A percentile compares a stretch with the other conserved stretches of the same genome.
These are phyloP conservation scores for Suhomyces guaymorum DNA, from an alignment of 1,139 yeast genomes.

Conservation along the genomic window DNA sequence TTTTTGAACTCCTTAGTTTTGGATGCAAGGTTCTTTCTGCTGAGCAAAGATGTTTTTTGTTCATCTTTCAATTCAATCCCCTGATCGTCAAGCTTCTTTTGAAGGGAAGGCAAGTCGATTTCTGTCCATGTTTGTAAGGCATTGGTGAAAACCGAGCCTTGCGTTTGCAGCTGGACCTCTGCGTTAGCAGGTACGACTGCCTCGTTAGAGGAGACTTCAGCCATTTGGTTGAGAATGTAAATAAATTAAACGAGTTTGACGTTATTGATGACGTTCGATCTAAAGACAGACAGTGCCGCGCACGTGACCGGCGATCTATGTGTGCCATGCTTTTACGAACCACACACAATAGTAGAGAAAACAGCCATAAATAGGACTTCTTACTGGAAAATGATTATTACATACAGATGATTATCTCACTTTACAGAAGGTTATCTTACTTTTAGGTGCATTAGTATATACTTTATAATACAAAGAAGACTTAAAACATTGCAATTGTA, in stretches of 20 bases:
- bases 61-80: constrained; percentile 71
- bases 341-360: neutral
- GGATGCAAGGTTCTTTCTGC: constrained; percentile 74
- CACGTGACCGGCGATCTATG: constrained; percentile 1
- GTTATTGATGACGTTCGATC: constrained; percentile 2
- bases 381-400: too few relatives aligned
- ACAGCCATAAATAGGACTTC: too few relatives aligned
- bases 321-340: neutral
- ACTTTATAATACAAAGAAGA: constrained; percentile 14
- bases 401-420: too few relatives aligned
- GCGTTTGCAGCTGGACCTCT: constrained; percentile 6
- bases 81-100: constrained; percentile 69
- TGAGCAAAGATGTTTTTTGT: constrained; percentile 64
- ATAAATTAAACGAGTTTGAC: neutral
- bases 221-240: neutral
- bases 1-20: constrained; percentile 83
- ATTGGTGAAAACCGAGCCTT: constrained; percentile 26
- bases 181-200: constrained; percentile 1
- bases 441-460: constrained; percentile 17
- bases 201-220: constrained; percentile 2
- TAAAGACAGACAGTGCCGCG: constrained; percentile 1
- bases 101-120: constrained; percentile 67
- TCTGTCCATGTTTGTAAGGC: constrained; percentile 81
- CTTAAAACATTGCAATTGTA: constrained; percentile 7
- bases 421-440: constrained; percentile 3